Conservation (phyloP, 768 basidiomycete species). For the Royoungia palumana region DNA sequence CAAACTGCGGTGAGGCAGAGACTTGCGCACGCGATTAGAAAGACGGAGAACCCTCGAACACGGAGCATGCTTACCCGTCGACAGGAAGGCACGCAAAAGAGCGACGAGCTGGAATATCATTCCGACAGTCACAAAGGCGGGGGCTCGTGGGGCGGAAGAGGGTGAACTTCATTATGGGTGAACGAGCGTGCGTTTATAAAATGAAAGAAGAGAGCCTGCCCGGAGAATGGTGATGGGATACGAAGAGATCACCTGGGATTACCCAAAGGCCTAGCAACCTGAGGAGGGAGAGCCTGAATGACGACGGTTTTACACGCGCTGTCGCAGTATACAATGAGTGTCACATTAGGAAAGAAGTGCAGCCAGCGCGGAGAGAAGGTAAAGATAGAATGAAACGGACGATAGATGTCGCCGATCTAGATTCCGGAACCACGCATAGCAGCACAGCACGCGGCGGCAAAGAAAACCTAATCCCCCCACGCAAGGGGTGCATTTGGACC, state of each 20-base stretch:
- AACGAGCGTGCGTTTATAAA: neutral
- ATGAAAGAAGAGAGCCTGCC: slow-evolving; percentile 15
- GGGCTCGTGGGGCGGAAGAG: slow-evolving; percentile 24
- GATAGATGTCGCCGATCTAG: neutral
- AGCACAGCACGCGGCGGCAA: neutral
- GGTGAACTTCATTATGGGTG: slow-evolving; percentile 17
- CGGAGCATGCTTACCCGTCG: slow-evolving; percentile 11
- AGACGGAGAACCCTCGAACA: neutral
- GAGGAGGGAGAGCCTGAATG: neutral
- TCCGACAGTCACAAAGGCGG: slow-evolving; percentile 9
- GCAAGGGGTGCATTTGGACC: too few relatives aligned
- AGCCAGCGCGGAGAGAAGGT: neutral
- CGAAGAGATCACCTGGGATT: neutral
- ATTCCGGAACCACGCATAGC: neutral
- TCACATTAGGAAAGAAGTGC: slow-evolving; percentile 15
- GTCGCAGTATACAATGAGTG: slow-evolving; percentile 8
- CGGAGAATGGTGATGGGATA: neutral
- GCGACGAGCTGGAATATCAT: slow-evolving; percentile 6
- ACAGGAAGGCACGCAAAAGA: slow-evolving; percentile 9
- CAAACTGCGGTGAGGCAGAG: slow-evolving; percentile 21
- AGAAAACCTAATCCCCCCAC: neutral
- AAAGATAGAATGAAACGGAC: neutral
- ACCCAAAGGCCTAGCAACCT: neutral
- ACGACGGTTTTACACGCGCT: slow-evolving; percentile 9
- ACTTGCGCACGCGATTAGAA: slow-evolving; percentile 3